Evolutionary conservation across 2,329 filamentous ascomycete species (phyloP), one percentile per base, ranked within the genome.

Genomic region (Boeremia exigua): DNA sequence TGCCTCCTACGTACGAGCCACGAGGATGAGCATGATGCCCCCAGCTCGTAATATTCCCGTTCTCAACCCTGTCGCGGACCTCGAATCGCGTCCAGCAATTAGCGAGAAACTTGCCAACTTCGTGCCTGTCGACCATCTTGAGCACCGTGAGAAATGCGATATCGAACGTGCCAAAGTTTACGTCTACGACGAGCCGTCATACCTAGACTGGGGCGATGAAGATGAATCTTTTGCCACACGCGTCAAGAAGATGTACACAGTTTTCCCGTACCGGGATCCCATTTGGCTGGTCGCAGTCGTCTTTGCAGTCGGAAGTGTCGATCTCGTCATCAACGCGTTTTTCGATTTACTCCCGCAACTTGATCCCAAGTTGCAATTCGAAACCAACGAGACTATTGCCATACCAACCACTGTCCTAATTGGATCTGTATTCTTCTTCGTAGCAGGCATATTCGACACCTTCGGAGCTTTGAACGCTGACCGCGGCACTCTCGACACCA

Each of bases 281-380:
- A 68, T 64, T 29, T 72, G 63, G 42, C 64, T 72, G 9, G 69
- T 72, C 2, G 66, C 69, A 6, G 46, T 72, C 15, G 49, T 66
- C 9, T 71, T 72, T 33, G 48, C 58, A 3, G 12, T 66, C 14
- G 69, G 69, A 0, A 67, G 63, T 8, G 43, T 71, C 9, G 66
- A 64, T 27, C 60, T 72, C 1, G 61, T 66, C 7, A 62, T 70
- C 32, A 67, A 70, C 49, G 65, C 67, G 4, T 66, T 66, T 53
- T 66, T 72, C 54, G 68, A 68, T 15, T 59, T 71, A 0, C 42
- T 71, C 1, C 67, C 66, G 3, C 62, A 37, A 4, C 34, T 58
- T 0, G 44, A 56, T 1, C 56, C 58, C 0, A n/a, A 54, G 17
- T 43, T 59, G 1, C 40, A 37, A 3, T 65, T 65, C 19, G 58